Percentiles rank a stretch among this genome's conserved stretches.
Conservation (phyloP, 2,329 filamentous ascomycete genomes). For the Stenocarpella maydis region DNA sequence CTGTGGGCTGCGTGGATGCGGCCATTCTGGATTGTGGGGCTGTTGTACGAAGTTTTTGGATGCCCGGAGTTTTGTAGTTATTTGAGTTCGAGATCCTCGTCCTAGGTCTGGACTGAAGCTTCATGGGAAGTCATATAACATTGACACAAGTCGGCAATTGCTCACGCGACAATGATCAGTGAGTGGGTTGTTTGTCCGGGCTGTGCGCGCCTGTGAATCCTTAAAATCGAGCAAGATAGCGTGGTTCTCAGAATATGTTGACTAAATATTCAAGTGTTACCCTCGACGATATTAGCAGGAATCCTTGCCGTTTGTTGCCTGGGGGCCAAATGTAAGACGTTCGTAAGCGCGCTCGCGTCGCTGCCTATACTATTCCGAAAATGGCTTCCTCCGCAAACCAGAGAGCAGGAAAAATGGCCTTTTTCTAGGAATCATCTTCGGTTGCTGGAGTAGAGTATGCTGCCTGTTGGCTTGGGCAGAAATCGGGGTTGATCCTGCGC, state of each 20-base stretch:
- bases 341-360: background rate
- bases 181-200: too few relatives aligned
- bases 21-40: background rate
- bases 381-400: background rate
- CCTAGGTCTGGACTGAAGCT: too few relatives aligned
- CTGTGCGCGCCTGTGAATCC: too few relatives aligned
- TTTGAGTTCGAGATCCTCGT: too few relatives aligned
- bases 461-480: background rate
- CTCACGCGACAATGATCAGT: too few relatives aligned
- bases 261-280: background rate
- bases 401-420: too few relatives aligned
- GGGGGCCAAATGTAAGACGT: background rate
- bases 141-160: too few relatives aligned
- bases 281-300: background rate
- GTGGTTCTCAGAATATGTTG: too few relatives aligned
- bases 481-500: too few relatives aligned
- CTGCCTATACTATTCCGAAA: constrained; percentile 18
- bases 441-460: background rate
- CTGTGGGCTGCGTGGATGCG: background rate
- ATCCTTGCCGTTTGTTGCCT: constrained; percentile 7
- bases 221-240: too few relatives aligned
- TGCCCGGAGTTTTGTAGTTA: too few relatives aligned
- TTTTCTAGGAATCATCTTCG: too few relatives aligned
- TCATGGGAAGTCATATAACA: background rate
- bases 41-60: background rate